Conservation (phyloP, 495 filamentous ascomycete genomes). For the Saxispiralis lemnorum region DNA sequence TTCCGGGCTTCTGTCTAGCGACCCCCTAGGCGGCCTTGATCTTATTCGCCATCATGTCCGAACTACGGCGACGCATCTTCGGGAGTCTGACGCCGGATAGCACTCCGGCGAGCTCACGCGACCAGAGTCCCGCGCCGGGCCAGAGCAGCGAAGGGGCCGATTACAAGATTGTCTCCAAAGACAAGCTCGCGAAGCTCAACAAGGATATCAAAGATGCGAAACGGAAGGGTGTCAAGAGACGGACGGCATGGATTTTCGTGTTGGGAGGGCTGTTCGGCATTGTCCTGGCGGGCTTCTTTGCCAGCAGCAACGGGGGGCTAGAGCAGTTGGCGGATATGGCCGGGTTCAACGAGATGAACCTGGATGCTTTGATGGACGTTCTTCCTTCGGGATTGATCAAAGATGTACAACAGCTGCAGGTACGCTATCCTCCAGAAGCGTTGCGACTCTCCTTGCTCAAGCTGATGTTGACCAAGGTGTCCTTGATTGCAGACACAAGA, state of each 20-base stretch:
- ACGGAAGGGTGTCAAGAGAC: constrained; percentile 36
- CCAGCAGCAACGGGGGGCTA: constrained; percentile 48
- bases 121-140: constrained; percentile 11
- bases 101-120: constrained; percentile 14
- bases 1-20: too few species aligned
- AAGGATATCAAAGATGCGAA: constrained; percentile 17
- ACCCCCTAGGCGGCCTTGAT: too few species aligned
- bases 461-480: constrained; percentile 14
- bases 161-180: constrained; percentile 18
- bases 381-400: constrained; percentile 64
- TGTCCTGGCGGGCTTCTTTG: constrained; percentile 65
- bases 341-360: constrained; percentile 60
- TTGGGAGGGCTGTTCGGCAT: constrained; percentile 74
- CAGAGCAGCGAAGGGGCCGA: constrained; percentile 3
- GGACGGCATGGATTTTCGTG: constrained; percentile 60
- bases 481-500: constrained; percentile 46
- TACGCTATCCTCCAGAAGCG: constrained; percentile 22
- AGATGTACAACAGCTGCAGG: constrained; percentile 69
- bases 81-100: constrained; percentile 8
- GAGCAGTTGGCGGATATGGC: constrained; percentile 53
- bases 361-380: constrained; percentile 66
- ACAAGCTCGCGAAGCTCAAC: constrained; percentile 23
- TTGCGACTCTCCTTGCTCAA: not conserved
- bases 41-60: constrained; percentile 13
- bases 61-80: constrained; percentile 22